Base-by-base conservation (phyloP, 1,139 yeast genomes). In the Pneumocystis jirovecii region DNA sequence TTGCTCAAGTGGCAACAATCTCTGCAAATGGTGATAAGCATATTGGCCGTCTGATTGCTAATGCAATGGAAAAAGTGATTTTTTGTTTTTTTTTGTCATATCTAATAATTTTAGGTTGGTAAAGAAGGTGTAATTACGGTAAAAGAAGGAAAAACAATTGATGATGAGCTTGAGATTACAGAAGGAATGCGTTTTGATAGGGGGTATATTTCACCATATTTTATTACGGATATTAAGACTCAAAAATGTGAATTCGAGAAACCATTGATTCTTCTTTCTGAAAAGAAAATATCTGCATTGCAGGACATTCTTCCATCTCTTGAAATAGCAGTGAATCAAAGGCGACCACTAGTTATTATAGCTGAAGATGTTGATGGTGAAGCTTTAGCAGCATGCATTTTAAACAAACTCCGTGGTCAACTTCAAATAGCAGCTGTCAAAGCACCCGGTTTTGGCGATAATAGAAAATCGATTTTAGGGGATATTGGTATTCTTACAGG, bases 141-240 rank as follows among this genome's bases (percentile, higher is more conserved):
- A 75, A 86, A 88, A 82, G 97, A 91, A 79, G 97, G 97, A 74
- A 90, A 89, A 82, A 91, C 97, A 72, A 82, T 91, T 75, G 96
- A 89, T 78, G 97, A 91, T 76, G 96, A 91, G 79, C 85, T 91
- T 74, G 97, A 91, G 79, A 96, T 91, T 71, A 93, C 97, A 70
- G 98, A 93, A 81, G 98, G 98, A 81, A 93, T 93, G 98, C 87
- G 93, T 80, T 93, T 95, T 74, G 98, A 93, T 82, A 90, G 98
- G 76, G 98, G 98, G 74, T 93, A 83, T 83, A 93, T 93, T 74
- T 91, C 97, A 63, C 98, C 98, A 67, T 93, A 93, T 83, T 93
- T 93, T 79, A 89, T 93, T 79, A 93, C 98, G 74, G 91, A 93
- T 79, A 84, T 96, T 75, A 93, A 93, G 82, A 84, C 93, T 68